These are phyloP conservation scores for Penicillium sp. DNA, from an alignment of 2,329 filamentous ascomycete genomes.

Conservation along the genomic window DNA sequence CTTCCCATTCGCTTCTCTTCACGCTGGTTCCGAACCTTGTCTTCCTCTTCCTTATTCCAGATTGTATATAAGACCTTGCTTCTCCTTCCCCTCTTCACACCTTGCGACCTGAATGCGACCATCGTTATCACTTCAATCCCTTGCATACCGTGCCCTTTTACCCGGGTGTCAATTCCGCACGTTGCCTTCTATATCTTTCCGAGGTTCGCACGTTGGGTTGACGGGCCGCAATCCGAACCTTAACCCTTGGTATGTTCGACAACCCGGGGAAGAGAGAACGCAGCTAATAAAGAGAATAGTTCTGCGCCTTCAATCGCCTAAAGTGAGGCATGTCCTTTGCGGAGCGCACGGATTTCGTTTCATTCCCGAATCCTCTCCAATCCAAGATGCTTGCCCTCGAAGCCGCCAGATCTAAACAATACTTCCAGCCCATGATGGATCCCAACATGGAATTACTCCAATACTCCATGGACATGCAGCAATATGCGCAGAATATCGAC, in stretches of 20 bases:
- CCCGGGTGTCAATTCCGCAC: constrained; percentile 8
- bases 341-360: constrained; percentile 12
- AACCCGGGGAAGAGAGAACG: neutral
- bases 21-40: neutral
- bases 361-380: constrained; percentile 5
- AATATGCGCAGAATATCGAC: constrained; percentile 24
- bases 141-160: constrained; percentile 9
- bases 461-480: constrained; percentile 29
- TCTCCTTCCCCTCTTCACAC: neutral
- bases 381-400: constrained; percentile 37
- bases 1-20: neutral
- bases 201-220: constrained; percentile 17
- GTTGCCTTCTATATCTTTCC: neutral
- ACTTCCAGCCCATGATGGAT: constrained; percentile 36
- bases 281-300: neutral
- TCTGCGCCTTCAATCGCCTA: neutral
- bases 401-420: constrained; percentile 31
- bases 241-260: constrained; percentile 18
- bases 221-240: constrained; percentile 26
- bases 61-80: constrained; percentile 8
- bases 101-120: constrained; percentile 12
- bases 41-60: neutral
- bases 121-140: constrained; percentile 2
- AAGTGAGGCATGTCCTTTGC: constrained; percentile 12
- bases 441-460: constrained; percentile 32